Percentiles rank a stretch among this genome's conserved stretches.
Evolutionary conservation across 371 early-diverging fungal genomes (phyloP).

Genomic region (Neoconidiobolus thromboides): DNA sequence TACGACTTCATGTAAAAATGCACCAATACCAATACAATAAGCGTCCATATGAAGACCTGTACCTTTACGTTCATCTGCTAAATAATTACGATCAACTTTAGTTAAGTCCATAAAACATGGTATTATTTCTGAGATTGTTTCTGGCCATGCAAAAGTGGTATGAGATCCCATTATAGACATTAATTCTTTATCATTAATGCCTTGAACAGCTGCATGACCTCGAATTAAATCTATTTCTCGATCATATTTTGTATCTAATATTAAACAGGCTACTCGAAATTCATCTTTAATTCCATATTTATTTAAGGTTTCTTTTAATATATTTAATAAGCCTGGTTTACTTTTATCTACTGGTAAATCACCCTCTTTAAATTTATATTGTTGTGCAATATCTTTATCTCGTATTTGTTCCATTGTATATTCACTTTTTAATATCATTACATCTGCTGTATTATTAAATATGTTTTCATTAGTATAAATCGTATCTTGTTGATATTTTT

Average conservation of each 20-base stretch:
- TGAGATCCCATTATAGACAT: conserved; percentile 53
- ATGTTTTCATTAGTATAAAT: conserved; percentile 4
- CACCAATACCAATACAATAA: conserved; percentile 46
- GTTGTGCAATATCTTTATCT: conserved; percentile 34
- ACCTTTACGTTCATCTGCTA: conserved; percentile 37
- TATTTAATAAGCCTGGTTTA: conserved; percentile 19
- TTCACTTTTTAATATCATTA: conserved; percentile 28
- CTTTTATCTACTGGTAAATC: conserved; percentile 15
- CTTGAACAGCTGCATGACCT: conserved; percentile 49
- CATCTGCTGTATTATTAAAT: conserved; percentile 17
- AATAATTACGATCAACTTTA: conserved; percentile 23
- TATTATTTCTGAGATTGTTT: conserved; percentile 31
- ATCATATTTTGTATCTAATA: conserved; percentile 40
- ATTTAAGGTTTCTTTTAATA: conserved; percentile 23
- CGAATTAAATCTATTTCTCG: conserved; percentile 17
- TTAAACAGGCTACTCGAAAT: conserved; percentile 23
- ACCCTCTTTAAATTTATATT: conserved; percentile 18
- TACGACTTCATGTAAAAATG: conserved; percentile 44
- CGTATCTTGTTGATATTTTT: conserved; percentile 27
- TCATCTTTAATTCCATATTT: conserved; percentile 13
- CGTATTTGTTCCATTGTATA: conserved; percentile 27
- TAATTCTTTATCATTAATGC: conserved; percentile 21
- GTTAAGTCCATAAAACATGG: conserved; percentile 30
- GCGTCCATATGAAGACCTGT: conserved; percentile 32
- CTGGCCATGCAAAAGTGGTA: conserved; percentile 38